Evolutionary conservation across 2,329 filamentous ascomycete species (phyloP).

Genomic region (Penicillium sp.): DNA sequence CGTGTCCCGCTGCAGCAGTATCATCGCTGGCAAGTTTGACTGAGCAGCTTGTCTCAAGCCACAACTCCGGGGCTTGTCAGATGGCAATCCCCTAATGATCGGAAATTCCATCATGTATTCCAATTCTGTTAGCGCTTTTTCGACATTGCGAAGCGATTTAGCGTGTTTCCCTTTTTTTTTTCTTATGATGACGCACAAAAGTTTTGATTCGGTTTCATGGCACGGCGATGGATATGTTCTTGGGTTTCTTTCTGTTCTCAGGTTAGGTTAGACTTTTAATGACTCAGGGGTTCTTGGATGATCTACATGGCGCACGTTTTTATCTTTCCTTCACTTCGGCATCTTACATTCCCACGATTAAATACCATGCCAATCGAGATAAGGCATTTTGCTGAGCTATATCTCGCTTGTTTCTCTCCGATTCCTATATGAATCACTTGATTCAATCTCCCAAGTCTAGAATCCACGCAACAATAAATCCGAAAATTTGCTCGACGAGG

Average conservation of each 20-base stretch:
- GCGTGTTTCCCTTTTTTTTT: conserved; percentile 9
- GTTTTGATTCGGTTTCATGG: conserved; percentile 1
- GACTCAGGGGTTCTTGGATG: not conserved
- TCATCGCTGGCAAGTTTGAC: conserved; percentile 28
- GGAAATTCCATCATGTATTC: conserved; percentile 4
- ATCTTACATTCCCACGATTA: not conserved
- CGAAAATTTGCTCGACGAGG: not conserved
- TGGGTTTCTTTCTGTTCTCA: not conserved
- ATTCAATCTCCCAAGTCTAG: not conserved
- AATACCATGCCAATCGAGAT: not conserved
- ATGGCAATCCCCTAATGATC: conserved; percentile 1
- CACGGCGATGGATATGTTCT: not conserved
- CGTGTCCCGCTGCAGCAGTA: conserved; percentile 36
- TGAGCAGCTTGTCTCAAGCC: conserved; percentile 9
- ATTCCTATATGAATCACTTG: not conserved
- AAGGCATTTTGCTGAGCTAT: not conserved
- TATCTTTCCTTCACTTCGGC: not conserved
- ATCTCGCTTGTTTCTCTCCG: not conserved
- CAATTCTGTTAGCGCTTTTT: conserved; percentile 12
- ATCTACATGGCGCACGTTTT: conserved; percentile 6
- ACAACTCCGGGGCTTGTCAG: not conserved
- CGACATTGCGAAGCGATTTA: conserved; percentile 16
- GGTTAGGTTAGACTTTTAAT: conserved; percentile 9
- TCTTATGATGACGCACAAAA: conserved; percentile 12
- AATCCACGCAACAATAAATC: not conserved